Evolutionary conservation across 148 eudicot genomes (phyloP), one percentile per base, ranked within the genome.

Genomic region (Fallopia convolvulus): DNA sequence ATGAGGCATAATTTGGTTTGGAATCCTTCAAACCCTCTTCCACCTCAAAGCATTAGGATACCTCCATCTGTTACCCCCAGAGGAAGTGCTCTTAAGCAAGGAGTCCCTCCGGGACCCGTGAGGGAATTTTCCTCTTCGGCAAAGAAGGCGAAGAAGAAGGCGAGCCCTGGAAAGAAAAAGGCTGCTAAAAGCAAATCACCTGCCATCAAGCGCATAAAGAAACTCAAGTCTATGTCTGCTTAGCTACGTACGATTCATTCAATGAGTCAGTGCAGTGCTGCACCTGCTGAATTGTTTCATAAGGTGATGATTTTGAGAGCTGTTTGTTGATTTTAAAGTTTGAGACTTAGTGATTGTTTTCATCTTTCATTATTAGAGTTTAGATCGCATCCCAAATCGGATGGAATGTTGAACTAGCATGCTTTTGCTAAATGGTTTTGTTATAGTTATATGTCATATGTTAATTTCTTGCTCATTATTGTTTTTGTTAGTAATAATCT

Each of bases 71-170:
- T 82, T 72, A 88, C 97, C 36, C 99, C 99, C 36, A 75, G 97
- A 79, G 99, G 99, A 18, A 94, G 99, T 79, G 99, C 99, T 2
- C 90, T 94, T 33, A 94, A 94, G 84, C 87, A 90, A 85, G 99
- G 99, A 14, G 81, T 92, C 46, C 86, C 93, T 56, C 89, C 99
- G 0, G 99, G 99, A 68, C 99, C 99, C 70, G 80, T 92, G 23
- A 85, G 86, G 72, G 99, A 92, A 77, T 72, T 81, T 73, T 77
- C 79, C 30, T 81, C 82, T 70, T 83, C 77, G 0, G 79, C 26
- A 66, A 93, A 89, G 81, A 94, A 80, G 89, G 76, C 71, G 12
- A 92, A 86, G 87, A 80, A 82, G 86, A 88, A 85, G 73, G 75
- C 72, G 15, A 80, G 84, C 72, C 79, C 83, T 3, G 8, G 77